A percentile compares a stretch with the other conserved stretches of the same genome.
Evolutionary conservation across 768 basidiomycete genomes (phyloP).

Genomic region (Auriscalpium microsporum): DNA sequence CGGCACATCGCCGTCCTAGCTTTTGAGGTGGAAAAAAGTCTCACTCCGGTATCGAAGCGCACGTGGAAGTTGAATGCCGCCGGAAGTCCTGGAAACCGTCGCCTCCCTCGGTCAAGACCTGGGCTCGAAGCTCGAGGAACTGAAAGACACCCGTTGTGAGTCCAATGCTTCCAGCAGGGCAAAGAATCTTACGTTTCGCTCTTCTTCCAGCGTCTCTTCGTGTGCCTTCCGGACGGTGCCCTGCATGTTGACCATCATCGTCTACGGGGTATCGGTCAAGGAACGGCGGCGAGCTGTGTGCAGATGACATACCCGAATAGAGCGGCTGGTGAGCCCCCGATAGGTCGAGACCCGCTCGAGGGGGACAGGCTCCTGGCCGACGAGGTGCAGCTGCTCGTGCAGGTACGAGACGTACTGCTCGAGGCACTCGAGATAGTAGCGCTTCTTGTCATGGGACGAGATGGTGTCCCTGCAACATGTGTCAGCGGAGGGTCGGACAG

Average conservation of each 20-base stretch:
- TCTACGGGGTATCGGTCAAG: conserved; percentile 29
- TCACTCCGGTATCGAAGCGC: neutral
- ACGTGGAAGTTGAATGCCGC: neutral
- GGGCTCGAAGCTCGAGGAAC: conserved; percentile 15
- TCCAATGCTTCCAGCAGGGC: too few species aligned
- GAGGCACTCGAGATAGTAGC: conserved; percentile 64
- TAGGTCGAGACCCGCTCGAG: conserved; percentile 45
- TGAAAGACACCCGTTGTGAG: neutral
- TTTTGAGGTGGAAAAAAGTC: too few species aligned
- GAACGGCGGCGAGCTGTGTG: too few species aligned
- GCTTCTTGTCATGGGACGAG: conserved; percentile 71
- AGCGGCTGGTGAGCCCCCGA: conserved; percentile 51
- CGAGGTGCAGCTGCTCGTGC: conserved; percentile 48
- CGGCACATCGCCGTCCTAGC: too few species aligned
- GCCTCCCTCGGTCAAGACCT: conserved; percentile 5
- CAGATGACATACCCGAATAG: conserved; percentile 43
- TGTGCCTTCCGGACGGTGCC: conserved; percentile 44
- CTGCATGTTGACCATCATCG: conserved; percentile 65
- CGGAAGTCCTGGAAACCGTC: conserved; percentile 2
- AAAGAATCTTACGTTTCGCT: conserved; percentile 37
- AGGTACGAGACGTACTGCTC: conserved; percentile 64
- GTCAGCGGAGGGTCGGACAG: neutral
- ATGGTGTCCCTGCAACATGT: conserved; percentile 47
- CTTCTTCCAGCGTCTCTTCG: conserved; percentile 41
- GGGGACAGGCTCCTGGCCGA: conserved; percentile 37